Percentiles rank a stretch among this genome's conserved stretches.
These are phyloP conservation scores for Tulasnella sp. DNA, from an alignment of 768 basidiomycete species.

Conservation along the genomic window DNA sequence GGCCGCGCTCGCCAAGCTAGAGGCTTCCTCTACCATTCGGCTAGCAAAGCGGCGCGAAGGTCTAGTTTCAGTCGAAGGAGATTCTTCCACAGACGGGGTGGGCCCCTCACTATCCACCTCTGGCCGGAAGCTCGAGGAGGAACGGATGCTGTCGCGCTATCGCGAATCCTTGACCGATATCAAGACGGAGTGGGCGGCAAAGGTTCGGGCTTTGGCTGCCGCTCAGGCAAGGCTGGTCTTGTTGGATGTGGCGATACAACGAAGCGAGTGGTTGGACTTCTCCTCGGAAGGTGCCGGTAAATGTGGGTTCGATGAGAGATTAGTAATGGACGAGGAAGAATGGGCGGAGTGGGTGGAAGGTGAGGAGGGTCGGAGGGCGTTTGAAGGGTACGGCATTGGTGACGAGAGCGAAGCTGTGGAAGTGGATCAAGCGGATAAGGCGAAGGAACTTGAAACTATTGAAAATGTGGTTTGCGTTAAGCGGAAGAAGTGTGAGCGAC, in stretches of 20 bases:
- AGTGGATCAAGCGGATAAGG: constrained; percentile 39
- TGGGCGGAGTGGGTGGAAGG: constrained; percentile 52
- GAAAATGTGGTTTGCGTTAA: constrained; percentile 73
- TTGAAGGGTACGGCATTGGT: constrained; percentile 33
- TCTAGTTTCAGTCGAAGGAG: constrained; percentile 10
- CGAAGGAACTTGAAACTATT: constrained; percentile 35
- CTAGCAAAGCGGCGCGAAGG: constrained; percentile 18
- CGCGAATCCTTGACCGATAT: constrained; percentile 35
- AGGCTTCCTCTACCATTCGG: constrained; percentile 3
- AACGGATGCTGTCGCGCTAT: constrained; percentile 37
- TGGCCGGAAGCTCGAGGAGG: constrained; percentile 33
- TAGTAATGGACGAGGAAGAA: constrained; percentile 77
- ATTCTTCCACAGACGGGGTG: background rate
- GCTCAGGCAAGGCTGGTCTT: constrained; percentile 48
- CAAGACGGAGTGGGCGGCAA: constrained; percentile 52
- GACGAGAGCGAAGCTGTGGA: constrained; percentile 31
- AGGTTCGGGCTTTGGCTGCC: constrained; percentile 59
- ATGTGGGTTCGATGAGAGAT: constrained; percentile 84
- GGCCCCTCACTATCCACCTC: background rate
- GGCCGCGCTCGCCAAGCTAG: background rate
- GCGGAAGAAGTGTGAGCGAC: constrained; percentile 67
- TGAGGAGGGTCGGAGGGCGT: constrained; percentile 52
- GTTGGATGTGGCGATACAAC: constrained; percentile 56
- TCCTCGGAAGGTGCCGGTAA: constrained; percentile 31
- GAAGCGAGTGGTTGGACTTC: constrained; percentile 48